Evolutionary conservation across 805 yeast genomes (phyloP).

Genomic region (Pichia insulana): DNA sequence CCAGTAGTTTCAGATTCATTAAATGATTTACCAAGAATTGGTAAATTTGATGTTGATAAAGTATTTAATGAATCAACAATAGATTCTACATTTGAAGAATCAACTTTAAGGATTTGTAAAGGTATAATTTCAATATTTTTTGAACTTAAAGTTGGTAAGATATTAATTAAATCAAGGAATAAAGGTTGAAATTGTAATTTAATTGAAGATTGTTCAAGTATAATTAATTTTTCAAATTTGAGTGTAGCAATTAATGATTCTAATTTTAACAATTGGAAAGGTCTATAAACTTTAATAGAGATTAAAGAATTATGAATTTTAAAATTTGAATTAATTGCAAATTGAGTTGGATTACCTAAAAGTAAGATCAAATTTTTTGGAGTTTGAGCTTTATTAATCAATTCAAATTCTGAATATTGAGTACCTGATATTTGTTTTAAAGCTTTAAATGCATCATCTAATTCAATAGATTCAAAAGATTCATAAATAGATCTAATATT

Average conservation of each 20-base stretch:
- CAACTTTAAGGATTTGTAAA: conserved; percentile 41
- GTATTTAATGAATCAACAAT: conserved; percentile 40
- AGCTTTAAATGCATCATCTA: conserved; percentile 28
- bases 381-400: conserved; percentile 14
- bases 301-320: conserved; percentile 35
- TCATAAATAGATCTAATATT: conserved; percentile 10
- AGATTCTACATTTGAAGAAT: conserved; percentile 31
- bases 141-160: conserved; percentile 37
- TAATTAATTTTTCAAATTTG: conserved; percentile 42
- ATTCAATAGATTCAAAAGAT: conserved; percentile 21
- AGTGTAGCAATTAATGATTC: conserved; percentile 37
- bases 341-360: conserved; percentile 44
- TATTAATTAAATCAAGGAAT: conserved; percentile 65
- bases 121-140: conserved; percentile 47
- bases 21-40: conserved; percentile 46
- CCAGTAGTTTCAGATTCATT: conserved; percentile 17
- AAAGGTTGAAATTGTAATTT: conserved; percentile 33
- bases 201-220: conserved; percentile 56
- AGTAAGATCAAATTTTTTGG: conserved; percentile 41
- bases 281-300: conserved; percentile 59
- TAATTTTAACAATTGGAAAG: conserved; percentile 52
- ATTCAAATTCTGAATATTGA: conserved; percentile 34
- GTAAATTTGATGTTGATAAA: conserved; percentile 44
- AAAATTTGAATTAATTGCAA: conserved; percentile 12
- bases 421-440: conserved; percentile 22